These are phyloP conservation scores for Pseudocercospora fuligena DNA, from an alignment of 2,329 filamentous ascomycete genomes.

Conservation along the genomic window DNA sequence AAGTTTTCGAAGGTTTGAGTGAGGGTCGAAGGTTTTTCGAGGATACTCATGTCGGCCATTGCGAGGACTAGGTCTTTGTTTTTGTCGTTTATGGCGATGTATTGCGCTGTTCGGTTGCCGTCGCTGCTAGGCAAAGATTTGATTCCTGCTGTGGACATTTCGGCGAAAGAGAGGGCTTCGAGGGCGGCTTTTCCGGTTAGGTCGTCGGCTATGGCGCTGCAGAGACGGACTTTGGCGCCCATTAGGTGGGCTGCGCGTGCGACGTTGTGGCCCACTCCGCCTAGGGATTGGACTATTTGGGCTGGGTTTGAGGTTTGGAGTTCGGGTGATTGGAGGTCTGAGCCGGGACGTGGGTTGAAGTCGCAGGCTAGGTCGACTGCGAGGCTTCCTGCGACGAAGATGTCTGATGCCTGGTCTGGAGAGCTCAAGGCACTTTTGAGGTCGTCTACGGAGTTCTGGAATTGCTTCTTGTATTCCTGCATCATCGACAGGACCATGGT, in stretches of 20 bases:
- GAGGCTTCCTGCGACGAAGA: constrained; percentile 92
- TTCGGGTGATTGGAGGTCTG: constrained; percentile 52
- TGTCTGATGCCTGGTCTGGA: constrained; percentile 54
- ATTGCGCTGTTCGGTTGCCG: constrained; percentile 78
- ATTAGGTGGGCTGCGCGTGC: constrained; percentile 79
- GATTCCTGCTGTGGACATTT: constrained; percentile 69
- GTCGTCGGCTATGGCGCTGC: constrained; percentile 82
- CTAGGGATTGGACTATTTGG: constrained; percentile 78
- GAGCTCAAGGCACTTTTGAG: not conserved
- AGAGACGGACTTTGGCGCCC: constrained; percentile 70
- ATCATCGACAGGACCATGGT: constrained; percentile 4
- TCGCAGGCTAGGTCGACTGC: constrained; percentile 53
- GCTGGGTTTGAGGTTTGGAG: constrained; percentile 86
- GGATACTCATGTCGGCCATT: constrained; percentile 94
- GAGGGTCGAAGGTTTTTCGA: constrained; percentile 52
- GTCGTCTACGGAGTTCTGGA: constrained; percentile 4
- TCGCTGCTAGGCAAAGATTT: constrained; percentile 48
- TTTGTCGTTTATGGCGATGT: constrained; percentile 84
- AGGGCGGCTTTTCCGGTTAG: constrained; percentile 75
- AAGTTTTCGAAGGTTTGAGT: constrained; percentile 50
- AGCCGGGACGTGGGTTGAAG: constrained; percentile 34
- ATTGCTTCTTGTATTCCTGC: constrained; percentile 4
- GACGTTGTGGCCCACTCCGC: constrained; percentile 91
- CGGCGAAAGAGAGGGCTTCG: constrained; percentile 65
- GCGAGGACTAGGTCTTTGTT: constrained; percentile 85